These are phyloP conservation scores for Dimargaris cristalligena DNA, from an alignment of 192 early-diverging fungal genomes.

Conservation along the genomic window DNA sequence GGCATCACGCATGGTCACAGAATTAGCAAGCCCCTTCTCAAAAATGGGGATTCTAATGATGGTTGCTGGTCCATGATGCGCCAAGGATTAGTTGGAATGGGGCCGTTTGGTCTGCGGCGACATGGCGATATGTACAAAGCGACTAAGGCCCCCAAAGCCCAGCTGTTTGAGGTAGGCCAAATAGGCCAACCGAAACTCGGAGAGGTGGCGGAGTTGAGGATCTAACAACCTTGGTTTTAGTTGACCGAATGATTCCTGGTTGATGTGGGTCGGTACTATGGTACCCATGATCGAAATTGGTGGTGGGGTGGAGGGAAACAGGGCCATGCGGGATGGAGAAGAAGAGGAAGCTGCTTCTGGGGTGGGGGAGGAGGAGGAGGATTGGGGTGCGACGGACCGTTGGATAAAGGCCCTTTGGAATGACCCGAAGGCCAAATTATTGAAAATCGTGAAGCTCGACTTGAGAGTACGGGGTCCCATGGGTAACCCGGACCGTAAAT, in stretches of 20 bases:
- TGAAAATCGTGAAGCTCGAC: neutral
- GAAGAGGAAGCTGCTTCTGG: no score
- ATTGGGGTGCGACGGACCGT: no score
- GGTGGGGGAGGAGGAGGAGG: no score
- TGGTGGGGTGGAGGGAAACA: no score
- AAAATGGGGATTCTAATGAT: no score
- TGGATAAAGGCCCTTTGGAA: neutral
- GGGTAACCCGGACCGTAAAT: neutral
- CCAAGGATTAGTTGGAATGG: no score
- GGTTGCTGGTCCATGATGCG: no score
- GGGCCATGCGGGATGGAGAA: no score
- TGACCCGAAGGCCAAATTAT: neutral
- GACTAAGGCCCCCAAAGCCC: neutral
- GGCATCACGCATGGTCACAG: no score
- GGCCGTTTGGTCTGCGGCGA: no score
- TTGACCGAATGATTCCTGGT: neutral
- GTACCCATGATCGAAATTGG: neutral
- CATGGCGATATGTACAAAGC: neutral
- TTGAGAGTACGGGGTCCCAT: neutral
- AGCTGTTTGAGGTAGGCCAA: neutral
- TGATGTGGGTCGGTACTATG: neutral
- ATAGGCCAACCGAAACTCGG: neutral
- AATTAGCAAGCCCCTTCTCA: no score
- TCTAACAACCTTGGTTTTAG: neutral
- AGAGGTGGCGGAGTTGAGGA: neutral